phyloP scores from a whole-genome alignment of 371 early-diverging fungal genomes.

The Mortierella polycephala region DNA sequence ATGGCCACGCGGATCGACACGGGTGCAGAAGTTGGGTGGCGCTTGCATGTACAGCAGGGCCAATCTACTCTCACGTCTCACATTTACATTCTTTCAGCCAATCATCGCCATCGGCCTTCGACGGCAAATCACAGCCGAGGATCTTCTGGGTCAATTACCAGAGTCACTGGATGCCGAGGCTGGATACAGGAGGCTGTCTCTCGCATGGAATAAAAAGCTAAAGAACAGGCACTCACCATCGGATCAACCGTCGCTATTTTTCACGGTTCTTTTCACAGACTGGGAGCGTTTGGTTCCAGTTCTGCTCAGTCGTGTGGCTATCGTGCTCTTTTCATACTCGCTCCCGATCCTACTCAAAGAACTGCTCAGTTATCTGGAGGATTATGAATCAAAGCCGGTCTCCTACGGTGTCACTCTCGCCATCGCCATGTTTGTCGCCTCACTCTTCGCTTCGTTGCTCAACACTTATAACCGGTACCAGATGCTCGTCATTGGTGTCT shows the following conservation, averaged over 20 bases:
- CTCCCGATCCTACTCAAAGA: slow-evolving; percentile 23
- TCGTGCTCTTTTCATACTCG: slow-evolving; percentile 21
- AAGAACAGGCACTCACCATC: background rate
- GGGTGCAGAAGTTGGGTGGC: slow-evolving; percentile 19
- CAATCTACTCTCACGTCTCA: slow-evolving; percentile 22
- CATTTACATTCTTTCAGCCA: slow-evolving; percentile 15
- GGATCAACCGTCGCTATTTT: slow-evolving; percentile 20
- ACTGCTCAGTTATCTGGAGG: slow-evolving; percentile 27
- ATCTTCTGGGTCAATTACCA: slow-evolving; percentile 14
- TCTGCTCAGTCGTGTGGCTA: slow-evolving; percentile 16
- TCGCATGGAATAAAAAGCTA: slow-evolving; percentile 15
- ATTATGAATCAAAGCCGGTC: slow-evolving; percentile 15
- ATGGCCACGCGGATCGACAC: slow-evolving; percentile 34
- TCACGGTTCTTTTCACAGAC: slow-evolving; percentile 10
- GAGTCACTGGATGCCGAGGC: slow-evolving; percentile 9
- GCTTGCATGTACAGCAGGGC: slow-evolving; percentile 24
- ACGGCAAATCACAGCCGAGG: slow-evolving; percentile 9
- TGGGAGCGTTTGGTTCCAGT: slow-evolving; percentile 17
- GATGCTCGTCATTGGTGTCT: slow-evolving; percentile 25
- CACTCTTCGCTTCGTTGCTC: slow-evolving; percentile 21
- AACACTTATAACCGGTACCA: slow-evolving; percentile 42
- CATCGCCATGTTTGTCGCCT: slow-evolving; percentile 19
- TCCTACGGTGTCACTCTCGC: slow-evolving; percentile 38
- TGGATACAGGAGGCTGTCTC: slow-evolving; percentile 1
- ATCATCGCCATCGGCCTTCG: slow-evolving; percentile 17